Evolutionary conservation across 768 basidiomycete species (phyloP).

Genomic region (Mycena pura): DNA sequence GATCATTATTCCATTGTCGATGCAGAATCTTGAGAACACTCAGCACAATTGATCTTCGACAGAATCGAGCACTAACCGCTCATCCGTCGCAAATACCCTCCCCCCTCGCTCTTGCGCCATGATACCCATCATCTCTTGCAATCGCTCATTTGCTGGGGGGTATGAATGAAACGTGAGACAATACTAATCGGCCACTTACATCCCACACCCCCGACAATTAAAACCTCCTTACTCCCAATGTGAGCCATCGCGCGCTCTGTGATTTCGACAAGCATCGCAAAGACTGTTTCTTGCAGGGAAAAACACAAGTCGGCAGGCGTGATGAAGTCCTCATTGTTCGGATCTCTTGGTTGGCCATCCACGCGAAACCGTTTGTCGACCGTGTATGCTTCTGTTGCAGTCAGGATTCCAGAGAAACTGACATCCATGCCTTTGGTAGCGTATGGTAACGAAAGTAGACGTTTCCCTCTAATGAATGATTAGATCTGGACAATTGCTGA

Average conservation of each 20-base stretch:
- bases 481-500: background rate
- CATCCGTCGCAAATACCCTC: conserved; percentile 93
- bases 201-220: conserved; percentile 99
- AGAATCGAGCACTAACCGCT: conserved; percentile 78
- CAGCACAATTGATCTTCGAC: background rate
- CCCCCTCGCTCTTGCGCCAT: conserved; percentile 94
- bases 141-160: conserved; percentile 78
- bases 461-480: conserved; percentile 67
- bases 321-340: conserved; percentile 70
- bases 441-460: conserved; percentile 86
- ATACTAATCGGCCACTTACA: conserved; percentile 61
- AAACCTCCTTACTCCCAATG: conserved; percentile 92
- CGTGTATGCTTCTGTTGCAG: conserved; percentile 88
- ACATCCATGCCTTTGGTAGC: conserved; percentile 99
- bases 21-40: conserved; percentile 77
- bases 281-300: conserved; percentile 95
- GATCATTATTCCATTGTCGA: conserved; percentile 99
- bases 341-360: conserved; percentile 43
- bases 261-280: conserved; percentile 98
- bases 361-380: conserved; percentile 82
- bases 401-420: conserved; percentile 92
- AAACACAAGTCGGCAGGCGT: conserved; percentile 97
- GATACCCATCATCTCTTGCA: conserved; percentile 99
- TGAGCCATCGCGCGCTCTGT: conserved; percentile 99
- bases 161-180: background rate